phyloP scores from a whole-genome alignment of 306 rosid species.

The Gastrolobium bilobum region DNA sequence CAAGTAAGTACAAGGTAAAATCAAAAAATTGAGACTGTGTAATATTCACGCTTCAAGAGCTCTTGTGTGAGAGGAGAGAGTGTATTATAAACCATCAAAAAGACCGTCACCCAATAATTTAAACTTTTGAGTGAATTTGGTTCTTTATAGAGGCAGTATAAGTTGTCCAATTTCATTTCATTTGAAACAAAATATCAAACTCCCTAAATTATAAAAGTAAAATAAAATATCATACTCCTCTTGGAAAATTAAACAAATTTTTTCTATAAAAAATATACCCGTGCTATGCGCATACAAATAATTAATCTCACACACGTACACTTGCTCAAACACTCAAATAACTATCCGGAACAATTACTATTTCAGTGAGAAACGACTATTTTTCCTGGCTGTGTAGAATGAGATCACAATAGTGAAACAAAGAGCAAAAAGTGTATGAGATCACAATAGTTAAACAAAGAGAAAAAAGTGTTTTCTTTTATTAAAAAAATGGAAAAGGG shows the following conservation, averaged over 20 bases:
- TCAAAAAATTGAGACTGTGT: too few relatives aligned
- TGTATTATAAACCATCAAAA: too few relatives aligned
- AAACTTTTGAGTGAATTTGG: too few relatives aligned
- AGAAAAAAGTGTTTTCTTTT: not conserved
- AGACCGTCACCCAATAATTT: too few relatives aligned
- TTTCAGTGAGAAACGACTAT: constrained; percentile 27
- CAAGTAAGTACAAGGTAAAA: too few relatives aligned
- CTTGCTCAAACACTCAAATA: constrained; percentile 18
- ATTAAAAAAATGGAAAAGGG: not conserved
- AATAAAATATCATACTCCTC: constrained; percentile 40
- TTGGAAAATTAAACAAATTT: not conserved
- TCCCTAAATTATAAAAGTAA: not conserved
- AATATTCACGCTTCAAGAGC: too few relatives aligned
- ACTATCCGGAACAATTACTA: constrained; percentile 25
- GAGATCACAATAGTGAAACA: constrained; percentile 38
- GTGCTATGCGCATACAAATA: not conserved
- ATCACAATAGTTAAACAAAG: constrained; percentile 22
- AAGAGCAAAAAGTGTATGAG: not conserved
- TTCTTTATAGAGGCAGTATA: not conserved
- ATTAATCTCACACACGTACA: constrained; percentile 5
- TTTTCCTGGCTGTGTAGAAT: not conserved
- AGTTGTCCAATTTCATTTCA: constrained; percentile 21
- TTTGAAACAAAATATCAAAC: constrained; percentile 42
- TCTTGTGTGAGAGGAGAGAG: too few relatives aligned
- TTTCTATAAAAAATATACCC: not conserved